phyloP scores from a whole-genome alignment of 169 alveolate genomes.

The Plasmodium relictum region DNA sequence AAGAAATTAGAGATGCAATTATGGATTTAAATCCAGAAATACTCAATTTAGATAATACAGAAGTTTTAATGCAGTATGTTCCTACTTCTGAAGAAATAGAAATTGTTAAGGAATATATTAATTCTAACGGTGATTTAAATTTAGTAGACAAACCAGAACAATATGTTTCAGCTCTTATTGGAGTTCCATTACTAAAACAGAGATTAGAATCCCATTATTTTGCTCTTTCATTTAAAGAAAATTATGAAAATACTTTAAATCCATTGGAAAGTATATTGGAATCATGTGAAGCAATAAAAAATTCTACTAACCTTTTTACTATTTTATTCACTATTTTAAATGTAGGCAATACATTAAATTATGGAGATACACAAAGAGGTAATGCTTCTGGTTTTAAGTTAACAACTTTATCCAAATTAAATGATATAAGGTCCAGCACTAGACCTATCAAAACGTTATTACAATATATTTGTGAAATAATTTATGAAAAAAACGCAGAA shows the following conservation, averaged over 20 bases:
- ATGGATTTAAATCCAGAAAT: slow-evolving; percentile 89
- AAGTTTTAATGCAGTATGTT: slow-evolving; percentile 87
- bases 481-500: slow-evolving; percentile 79
- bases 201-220: slow-evolving; percentile 89
- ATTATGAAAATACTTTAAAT: slow-evolving; percentile 84
- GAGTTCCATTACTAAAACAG: slow-evolving; percentile 90
- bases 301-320: slow-evolving; percentile 83
- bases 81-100: slow-evolving; percentile 91
- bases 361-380: slow-evolving; percentile 92
- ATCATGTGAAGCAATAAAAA: slow-evolving; percentile 87
- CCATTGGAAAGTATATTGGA: slow-evolving; percentile 88
- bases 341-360: slow-evolving; percentile 90
- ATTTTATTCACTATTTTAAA: slow-evolving; percentile 88
- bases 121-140: slow-evolving; percentile 90
- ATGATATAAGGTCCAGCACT: slow-evolving; percentile 90
- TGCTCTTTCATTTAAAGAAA: slow-evolving; percentile 88
- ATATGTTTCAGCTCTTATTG: slow-evolving; percentile 91
- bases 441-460: slow-evolving; percentile 91
- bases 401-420: slow-evolving; percentile 89
- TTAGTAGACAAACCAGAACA: slow-evolving; percentile 93
- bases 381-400: slow-evolving; percentile 92
- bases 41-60: slow-evolving; percentile 91
- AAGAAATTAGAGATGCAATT: slow-evolving; percentile 92
- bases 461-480: slow-evolving; percentile 87
- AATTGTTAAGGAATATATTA: slow-evolving; percentile 90